Evolutionary conservation across 2,329 filamentous ascomycete genomes (phyloP), one percentile per base, ranked within the genome.

Genomic region (Lachnellula willkommii): DNA sequence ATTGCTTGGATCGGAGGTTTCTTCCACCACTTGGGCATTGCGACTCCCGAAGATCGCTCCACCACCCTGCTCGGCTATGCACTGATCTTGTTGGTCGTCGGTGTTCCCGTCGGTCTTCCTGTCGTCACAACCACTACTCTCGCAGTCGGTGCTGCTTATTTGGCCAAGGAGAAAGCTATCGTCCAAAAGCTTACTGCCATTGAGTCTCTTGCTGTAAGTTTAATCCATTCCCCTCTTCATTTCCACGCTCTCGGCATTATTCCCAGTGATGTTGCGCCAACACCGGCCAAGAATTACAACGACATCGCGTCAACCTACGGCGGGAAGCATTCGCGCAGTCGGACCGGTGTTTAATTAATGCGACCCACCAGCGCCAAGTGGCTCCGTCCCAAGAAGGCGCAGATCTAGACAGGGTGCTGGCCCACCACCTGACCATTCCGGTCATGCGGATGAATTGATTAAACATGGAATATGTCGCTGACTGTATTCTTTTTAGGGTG

Each of bases 181-280:
- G 87, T 90, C 51, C 87, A 90, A 77, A 90, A 90, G 77, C 78
- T 90, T 61, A 89, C 87, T 62, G 87, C 87, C 60, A 90, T 90
- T 62, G 87, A 90, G 74, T 90, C 87, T 50, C 79, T 88, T 59
- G 85, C 85, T 69, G 63, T 66, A 66, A 66, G 64, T 65, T 14
- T 20, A 5, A 15, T 12, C n/a, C 28, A 17, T 5, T 9, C 11
- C 5, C 20, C 24, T 52, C 32, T 37, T 32, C 28, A 14, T 54
- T 42, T 20, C 20, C 50, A 24, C 36, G 20, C 37, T 52, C 45
- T 47, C 14, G 17, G 22, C 37, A 17, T 17, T 32, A 28, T 9
- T 28, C 8, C 28, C 2, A 9, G 28, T 28, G 28, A 28, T 28
- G 20, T n/a, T 35, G 26, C 1, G 28, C 28, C 24, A 22, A 1